Base-by-base conservation (phyloP, 345 rosid genomes). In the Salix udensis region DNA sequence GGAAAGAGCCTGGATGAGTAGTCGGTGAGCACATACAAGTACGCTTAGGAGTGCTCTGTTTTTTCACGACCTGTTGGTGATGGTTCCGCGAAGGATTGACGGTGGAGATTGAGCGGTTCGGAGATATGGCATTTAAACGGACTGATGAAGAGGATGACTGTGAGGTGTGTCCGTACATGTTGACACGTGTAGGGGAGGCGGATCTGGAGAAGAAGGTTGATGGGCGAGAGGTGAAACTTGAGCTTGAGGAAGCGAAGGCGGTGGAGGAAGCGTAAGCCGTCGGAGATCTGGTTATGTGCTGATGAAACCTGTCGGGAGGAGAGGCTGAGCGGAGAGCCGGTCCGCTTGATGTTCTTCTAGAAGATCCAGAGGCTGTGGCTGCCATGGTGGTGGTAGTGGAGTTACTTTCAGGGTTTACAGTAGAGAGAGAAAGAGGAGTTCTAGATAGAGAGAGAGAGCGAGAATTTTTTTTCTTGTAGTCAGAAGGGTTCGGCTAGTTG, bases 1-100 rank as follows among this genome's bases (percentile, higher is more conserved):
- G 89, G 86, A 91, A 91, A 5, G 96, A 91, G 31, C 96, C 96
- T 4, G 93, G 96, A 46, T 91, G 96, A n/a, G 82, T 84, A 34
- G 97, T 88, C 2, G 94, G 94, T 7, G 97, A 88, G 72, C 94
- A 90, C 91, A 88, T 85, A 40, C 97, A 90, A 23, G 89, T 85
- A 67, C 84, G 72, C 80, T 85, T 86, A 10, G 81, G 79, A 26
- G 78, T 39, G 62, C 70, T 50, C 62, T 82, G 85, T 58, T 85
- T 86, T 50, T 73, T 77, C 55, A 87, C 73, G 37, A 80, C 62
- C 61, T 80, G 79, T 18, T 70, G 53, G 74, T 71, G 80, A 34
- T 69, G 58, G 76, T 69, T 65, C 52, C 82, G 67, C 18, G 83
- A 76, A 58, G 73, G 68, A 68, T 79, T 79, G 60, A 78, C 74